A percentile compares a stretch with the other conserved stretches of the same genome.
Evolutionary conservation across 768 basidiomycete genomes (phyloP).

Genomic region (Cytidiella melzeri): DNA sequence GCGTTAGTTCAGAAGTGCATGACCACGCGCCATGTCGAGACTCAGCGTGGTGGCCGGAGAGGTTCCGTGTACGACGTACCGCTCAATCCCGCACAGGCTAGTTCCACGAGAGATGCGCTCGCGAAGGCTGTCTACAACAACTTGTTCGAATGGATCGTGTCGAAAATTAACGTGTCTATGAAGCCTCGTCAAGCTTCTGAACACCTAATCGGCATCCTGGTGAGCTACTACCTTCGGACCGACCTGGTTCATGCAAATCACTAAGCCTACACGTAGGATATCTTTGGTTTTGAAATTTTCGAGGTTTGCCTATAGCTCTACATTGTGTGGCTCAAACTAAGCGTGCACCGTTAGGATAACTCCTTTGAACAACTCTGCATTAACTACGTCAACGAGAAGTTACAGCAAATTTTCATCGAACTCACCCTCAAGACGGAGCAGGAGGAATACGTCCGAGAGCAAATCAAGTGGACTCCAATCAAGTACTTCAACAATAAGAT

Average conservation of each 20-base stretch:
- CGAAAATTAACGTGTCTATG: slow-evolving; percentile 94
- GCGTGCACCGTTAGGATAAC: slow-evolving; percentile 56
- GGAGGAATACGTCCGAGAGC: slow-evolving; percentile 96
- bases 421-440: slow-evolving; percentile 98
- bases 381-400: slow-evolving; percentile 99
- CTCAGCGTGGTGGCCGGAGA: slow-evolving; percentile 83
- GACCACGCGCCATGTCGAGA: slow-evolving; percentile 84
- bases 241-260: too few relatives aligned
- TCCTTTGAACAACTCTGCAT: slow-evolving; percentile 98
- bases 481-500: slow-evolving; percentile 99
- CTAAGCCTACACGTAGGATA: slow-evolving; percentile 54
- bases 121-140: slow-evolving; percentile 98
- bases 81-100: slow-evolving; percentile 86
- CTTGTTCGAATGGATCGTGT: slow-evolving; percentile 98
- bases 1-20: slow-evolving; percentile 81
- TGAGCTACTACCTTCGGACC: slow-evolving; percentile 33
- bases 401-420: slow-evolving; percentile 99
- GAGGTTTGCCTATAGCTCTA: slow-evolving; percentile 43
- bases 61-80: slow-evolving; percentile 98
- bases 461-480: slow-evolving; percentile 99
- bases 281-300: slow-evolving; percentile 99
- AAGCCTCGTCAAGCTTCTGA: slow-evolving; percentile 68
- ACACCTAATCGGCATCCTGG: slow-evolving; percentile 90
- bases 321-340: background rate
- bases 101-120: slow-evolving; percentile 83